phyloP scores from a whole-genome alignment of 257 asterid species.

The Solanum medicagineum region DNA sequence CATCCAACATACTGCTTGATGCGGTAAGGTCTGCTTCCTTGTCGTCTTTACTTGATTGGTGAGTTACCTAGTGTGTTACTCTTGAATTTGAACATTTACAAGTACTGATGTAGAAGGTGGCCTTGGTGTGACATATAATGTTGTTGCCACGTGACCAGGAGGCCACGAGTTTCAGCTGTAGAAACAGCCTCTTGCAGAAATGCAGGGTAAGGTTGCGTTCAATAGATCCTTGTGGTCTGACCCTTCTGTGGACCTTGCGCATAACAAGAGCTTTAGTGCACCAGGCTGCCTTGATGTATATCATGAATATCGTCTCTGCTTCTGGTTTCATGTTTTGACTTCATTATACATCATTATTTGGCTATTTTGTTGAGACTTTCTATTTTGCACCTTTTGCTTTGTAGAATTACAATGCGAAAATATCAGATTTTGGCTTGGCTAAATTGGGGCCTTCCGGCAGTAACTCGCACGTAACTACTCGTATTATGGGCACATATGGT shows the following conservation, averaged over 20 bases:
- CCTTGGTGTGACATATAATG: not conserved
- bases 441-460: slow-evolving; percentile 36
- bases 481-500: slow-evolving; percentile 40
- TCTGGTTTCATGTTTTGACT: not conserved
- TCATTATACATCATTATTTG: not conserved
- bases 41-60: not conserved
- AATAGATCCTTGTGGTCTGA: not conserved
- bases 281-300: not conserved
- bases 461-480: slow-evolving; percentile 36
- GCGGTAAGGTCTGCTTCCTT: slow-evolving; percentile 9
- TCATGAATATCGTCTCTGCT: not conserved
- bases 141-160: not conserved
- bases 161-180: not conserved
- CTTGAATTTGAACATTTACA: not conserved
- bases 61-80: not conserved
- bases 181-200: not conserved
- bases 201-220: not conserved
- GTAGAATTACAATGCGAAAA: slow-evolving; percentile 38
- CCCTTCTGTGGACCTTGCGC: not conserved
- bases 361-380: not conserved
- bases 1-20: slow-evolving; percentile 36
- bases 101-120: not conserved
- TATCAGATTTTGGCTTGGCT: slow-evolving; percentile 42
- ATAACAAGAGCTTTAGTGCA: not conserved
- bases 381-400: not conserved